phyloP scores from a whole-genome alignment of 2,329 filamentous ascomycete genomes.

The Penicillium psychrosexuale region DNA sequence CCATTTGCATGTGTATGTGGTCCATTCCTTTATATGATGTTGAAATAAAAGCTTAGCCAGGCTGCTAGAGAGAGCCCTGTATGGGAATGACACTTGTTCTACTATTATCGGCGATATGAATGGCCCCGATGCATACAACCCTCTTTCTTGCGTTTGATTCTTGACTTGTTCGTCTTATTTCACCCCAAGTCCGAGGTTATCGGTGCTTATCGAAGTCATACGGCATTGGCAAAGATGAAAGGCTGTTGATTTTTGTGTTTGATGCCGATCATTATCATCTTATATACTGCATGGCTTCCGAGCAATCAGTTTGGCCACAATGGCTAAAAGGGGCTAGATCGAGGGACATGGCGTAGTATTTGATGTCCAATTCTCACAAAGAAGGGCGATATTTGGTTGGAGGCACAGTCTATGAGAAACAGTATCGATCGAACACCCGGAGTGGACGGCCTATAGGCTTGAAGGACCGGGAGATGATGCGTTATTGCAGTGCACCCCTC shows the following conservation, averaged over 20 bases:
- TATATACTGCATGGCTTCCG: background rate
- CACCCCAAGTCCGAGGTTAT: too few relatives aligned
- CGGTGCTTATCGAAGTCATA: background rate
- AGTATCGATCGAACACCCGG: background rate
- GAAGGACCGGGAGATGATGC: background rate
- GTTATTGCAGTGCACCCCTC: background rate
- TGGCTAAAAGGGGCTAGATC: background rate
- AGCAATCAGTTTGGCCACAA: background rate
- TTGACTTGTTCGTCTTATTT: too few relatives aligned
- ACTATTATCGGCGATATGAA: background rate
- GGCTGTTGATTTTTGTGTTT: background rate
- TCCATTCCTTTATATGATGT: background rate
- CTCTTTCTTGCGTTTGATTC: too few relatives aligned
- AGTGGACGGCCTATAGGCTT: background rate
- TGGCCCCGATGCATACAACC: background rate
- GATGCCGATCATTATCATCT: background rate
- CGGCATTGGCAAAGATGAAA: background rate
- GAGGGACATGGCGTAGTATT: too few relatives aligned
- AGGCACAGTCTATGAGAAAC: background rate
- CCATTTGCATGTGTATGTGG: background rate
- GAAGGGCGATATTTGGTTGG: background rate
- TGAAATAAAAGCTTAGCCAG: background rate
- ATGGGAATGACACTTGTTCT: too few relatives aligned
- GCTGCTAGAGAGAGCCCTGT: fast-evolving
- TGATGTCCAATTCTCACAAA: background rate